These are phyloP conservation scores for Torulaspora globosa DNA, from an alignment of 1,139 yeast species.

Conservation along the genomic window DNA sequence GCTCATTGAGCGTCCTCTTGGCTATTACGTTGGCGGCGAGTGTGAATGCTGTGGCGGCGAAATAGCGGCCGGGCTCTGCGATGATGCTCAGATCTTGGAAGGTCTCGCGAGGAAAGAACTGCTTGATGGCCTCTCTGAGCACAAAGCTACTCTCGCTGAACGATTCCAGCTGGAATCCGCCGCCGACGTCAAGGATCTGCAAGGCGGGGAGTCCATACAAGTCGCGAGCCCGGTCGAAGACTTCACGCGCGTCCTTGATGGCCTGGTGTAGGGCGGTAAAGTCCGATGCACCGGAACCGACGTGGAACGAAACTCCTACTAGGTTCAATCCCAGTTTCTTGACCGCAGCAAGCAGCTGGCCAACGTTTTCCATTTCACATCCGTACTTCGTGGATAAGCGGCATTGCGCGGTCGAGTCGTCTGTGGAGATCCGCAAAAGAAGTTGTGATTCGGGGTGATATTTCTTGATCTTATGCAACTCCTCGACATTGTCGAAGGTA, in stretches of 20 bases:
- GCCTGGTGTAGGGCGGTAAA: constrained; percentile 66
- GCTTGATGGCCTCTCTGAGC: constrained; percentile 53
- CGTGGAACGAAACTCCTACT: constrained; percentile 90
- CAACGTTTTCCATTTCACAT: constrained; percentile 57
- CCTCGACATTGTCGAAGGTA: constrained; percentile 87
- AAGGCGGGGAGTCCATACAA: constrained; percentile 26
- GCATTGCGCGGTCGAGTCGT: constrained; percentile 85
- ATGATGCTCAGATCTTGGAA: constrained; percentile 50
- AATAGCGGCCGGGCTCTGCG: constrained; percentile 93
- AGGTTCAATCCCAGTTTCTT: constrained; percentile 57
- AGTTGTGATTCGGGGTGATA: constrained; percentile 67
- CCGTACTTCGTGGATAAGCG: constrained; percentile 89
- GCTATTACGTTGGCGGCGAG: constrained; percentile 84
- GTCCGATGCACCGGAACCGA: constrained; percentile 91
- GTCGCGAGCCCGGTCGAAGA: constrained; percentile 59
- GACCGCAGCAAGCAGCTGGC: constrained; percentile 58
- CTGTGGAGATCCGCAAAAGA: constrained; percentile 79
- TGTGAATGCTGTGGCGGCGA: constrained; percentile 83
- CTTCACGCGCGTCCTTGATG: constrained; percentile 60
- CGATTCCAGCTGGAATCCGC: constrained; percentile 75
- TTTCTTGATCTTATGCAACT: constrained; percentile 66
- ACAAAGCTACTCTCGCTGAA: constrained; percentile 61
- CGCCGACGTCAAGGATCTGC: constrained; percentile 77
- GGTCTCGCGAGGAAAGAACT: constrained; percentile 50
- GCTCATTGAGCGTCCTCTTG: constrained; percentile 46